Evolutionary conservation across 768 basidiomycete genomes (phyloP), one percentile per base, ranked within the genome.

Genomic region (Multifurca ochricompacta): DNA sequence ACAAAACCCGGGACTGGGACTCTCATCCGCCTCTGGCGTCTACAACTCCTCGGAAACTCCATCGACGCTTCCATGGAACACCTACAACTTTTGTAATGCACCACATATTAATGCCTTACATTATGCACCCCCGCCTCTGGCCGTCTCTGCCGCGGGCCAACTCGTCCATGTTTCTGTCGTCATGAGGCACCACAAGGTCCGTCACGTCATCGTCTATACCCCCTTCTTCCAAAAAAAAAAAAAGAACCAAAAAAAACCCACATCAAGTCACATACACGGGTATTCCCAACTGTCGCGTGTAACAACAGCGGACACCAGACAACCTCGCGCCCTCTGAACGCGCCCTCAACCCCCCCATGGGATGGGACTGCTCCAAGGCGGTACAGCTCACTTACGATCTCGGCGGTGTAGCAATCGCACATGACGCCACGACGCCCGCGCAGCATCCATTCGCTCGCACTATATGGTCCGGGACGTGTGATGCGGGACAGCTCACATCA

Each of bases 41-140:
- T 77, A 77, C 62, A 69, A 73, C 42, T 69, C 74, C 6, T 77
- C 76, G 2, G 18, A 63, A 30, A 77, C 77, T 1, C 76, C 77
- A 9, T 50, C 51, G 0, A 32, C 58, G 41, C 61, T 71, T 10
- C 71, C 74, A 0, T 77, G 77, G 77, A 71, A 76, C 64, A 78
- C 75, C 25, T 77, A 78, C 66, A 78, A 77, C 48, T 78, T 76
- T 52, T 78, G 76, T 64, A 78, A 78, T 47, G 76, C 76, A 0
- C 74, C 76, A 0, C 76, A 74, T 49, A 69, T 75, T 54, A 74
- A 71, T 50, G 61, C 66, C 6, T 63, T 59, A 32, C 71, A 76
- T 54, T 78, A 76, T 48, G 39, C 50, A 4, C 28, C 51, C 18
- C 74, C 72, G 3, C 45, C 53, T n/a, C 51, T 63, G 35, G n/a